phyloP scores from a whole-genome alignment of 139 green algal species.

The Marvania coccoides region DNA sequence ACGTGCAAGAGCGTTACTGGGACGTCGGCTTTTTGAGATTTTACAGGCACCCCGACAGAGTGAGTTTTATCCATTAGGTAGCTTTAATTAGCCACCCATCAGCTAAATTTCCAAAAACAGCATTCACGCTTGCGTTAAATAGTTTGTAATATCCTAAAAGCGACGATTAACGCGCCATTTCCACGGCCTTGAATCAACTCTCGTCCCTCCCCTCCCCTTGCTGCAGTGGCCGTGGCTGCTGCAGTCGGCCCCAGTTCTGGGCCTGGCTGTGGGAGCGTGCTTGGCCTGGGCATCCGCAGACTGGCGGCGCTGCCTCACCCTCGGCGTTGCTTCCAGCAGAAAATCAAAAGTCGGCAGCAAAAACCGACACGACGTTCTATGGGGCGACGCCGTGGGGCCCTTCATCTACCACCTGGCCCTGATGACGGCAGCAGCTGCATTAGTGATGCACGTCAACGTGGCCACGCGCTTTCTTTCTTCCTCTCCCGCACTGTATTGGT shows the following conservation, averaged over 20 bases:
- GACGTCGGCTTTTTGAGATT: constrained; percentile 69
- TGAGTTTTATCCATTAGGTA: constrained; percentile 13
- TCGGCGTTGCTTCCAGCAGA: constrained; percentile 5
- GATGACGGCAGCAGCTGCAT: constrained; percentile 39
- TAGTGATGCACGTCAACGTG: constrained; percentile 85
- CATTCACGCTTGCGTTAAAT: too few relatives aligned
- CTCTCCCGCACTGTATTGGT: constrained; percentile 71
- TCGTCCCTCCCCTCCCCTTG: too few relatives aligned
- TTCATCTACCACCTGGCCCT: constrained; percentile 69
- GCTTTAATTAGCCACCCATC: too few relatives aligned
- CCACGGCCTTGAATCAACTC: too few relatives aligned
- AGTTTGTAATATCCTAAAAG: too few relatives aligned
- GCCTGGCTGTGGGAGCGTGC: constrained; percentile 10
- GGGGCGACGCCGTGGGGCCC: constrained; percentile 26
- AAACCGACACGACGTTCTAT: constrained; percentile 15
- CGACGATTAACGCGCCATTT: too few relatives aligned
- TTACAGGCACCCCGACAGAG: constrained; percentile 50
- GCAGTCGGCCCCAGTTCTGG: constrained; percentile 12
- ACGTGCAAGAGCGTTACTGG: constrained; percentile 85
- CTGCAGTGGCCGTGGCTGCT: constrained; percentile 17
- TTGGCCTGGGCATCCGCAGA: constrained; percentile 18
- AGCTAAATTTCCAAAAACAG: too few relatives aligned
- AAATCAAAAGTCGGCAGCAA: neutral
- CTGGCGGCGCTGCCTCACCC: constrained; percentile 13
- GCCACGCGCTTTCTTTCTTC: constrained; percentile 65